phyloP scores from a whole-genome alignment of 2,329 filamentous ascomycete species.

The Aspergillus sp. region DNA sequence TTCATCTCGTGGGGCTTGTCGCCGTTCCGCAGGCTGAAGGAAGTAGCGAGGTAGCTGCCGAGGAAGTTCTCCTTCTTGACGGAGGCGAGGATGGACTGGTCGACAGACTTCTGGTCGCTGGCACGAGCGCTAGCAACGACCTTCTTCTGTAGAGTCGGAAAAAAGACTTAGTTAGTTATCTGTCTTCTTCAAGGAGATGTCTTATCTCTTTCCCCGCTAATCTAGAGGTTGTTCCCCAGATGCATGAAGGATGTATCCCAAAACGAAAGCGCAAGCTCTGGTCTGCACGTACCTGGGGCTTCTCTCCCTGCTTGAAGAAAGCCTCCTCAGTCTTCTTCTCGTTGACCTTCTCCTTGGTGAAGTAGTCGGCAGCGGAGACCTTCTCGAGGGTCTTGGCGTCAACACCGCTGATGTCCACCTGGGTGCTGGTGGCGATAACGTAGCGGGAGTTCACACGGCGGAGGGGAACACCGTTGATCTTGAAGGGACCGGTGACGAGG shows the following conservation, averaged over 20 bases:
- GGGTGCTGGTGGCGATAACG: constrained; percentile 51
- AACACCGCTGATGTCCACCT: constrained; percentile 68
- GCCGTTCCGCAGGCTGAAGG: constrained; percentile 98
- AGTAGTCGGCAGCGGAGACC: constrained; percentile 88
- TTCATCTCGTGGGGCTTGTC: constrained; percentile 99
- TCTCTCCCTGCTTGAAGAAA: constrained; percentile 99
- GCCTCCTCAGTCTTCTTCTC: constrained; percentile 98
- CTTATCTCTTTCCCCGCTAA: not conserved
- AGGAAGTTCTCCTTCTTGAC: constrained; percentile 99
- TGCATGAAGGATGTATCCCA: not conserved
- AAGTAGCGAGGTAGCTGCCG: constrained; percentile 87
- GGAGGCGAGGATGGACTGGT: constrained; percentile 90
- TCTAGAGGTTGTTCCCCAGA: not conserved
- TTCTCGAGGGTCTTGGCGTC: constrained; percentile 73
- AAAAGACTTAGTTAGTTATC: not conserved
- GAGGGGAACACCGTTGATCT: constrained; percentile 99
- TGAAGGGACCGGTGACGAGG: constrained; percentile 99
- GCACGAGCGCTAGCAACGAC: constrained; percentile 86
- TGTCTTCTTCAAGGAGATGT: not conserved
- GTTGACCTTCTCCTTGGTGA: constrained; percentile 85
- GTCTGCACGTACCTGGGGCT: constrained; percentile 74
- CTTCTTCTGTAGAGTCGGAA: constrained; percentile 75
- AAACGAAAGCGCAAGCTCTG: not conserved
- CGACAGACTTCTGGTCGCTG: constrained; percentile 96
- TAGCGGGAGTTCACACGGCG: constrained; percentile 64